Evolutionary conservation across 2,329 filamentous ascomycete species (phyloP), one percentile per base, ranked within the genome.

Genomic region (Colletotrichum sp.): DNA sequence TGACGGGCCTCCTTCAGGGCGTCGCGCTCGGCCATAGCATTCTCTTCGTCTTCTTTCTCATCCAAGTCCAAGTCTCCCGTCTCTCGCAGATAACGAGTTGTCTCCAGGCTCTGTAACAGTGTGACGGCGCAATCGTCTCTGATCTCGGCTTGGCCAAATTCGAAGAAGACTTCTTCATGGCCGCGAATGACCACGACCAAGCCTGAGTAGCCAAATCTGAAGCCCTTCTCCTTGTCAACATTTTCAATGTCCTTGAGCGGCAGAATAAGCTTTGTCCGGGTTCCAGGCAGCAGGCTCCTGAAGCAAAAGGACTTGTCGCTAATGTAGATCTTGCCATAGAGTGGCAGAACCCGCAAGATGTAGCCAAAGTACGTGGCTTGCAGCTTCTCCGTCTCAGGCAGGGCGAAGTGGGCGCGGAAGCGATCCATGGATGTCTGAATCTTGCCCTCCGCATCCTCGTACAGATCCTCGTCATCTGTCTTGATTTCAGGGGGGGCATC

Each of bases 251-350:
- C 96, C 80, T 93, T 95, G 70, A 99, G 89, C 1, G 97, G 96
- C 1, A 99, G 89, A 70, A 99, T 96, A 79, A 99, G 88, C 85
- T 98, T 99, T 0, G 96, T 98, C 72, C 95, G 92, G 5, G 95
- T 98, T 1, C 96, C 96, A 2, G 95, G 95, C 44, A 98, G 88
- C 68, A 99, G 87, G 82, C 96, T 98, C 72, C 97, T 94, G 86
- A 98, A 99, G 86, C 97, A 99, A 78, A 99, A 95, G 74, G 93
- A 94, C 26, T 92, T 92, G 79, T 96, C 93, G 82, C 97, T 96
- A 79, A 99, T 93, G 85, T 99, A 99, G 39, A 99, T 95, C 85
- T 99, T 99, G 80, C 97, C 97, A 81, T 98, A 99, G 3, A 99
- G 89, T 4, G 97, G 97, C 34, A 99, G 85, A 1, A 98, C 95